These are phyloP conservation scores for Plasmodium billcollinsi DNA, from an alignment of 169 alveolate species.

Conservation along the genomic window DNA sequence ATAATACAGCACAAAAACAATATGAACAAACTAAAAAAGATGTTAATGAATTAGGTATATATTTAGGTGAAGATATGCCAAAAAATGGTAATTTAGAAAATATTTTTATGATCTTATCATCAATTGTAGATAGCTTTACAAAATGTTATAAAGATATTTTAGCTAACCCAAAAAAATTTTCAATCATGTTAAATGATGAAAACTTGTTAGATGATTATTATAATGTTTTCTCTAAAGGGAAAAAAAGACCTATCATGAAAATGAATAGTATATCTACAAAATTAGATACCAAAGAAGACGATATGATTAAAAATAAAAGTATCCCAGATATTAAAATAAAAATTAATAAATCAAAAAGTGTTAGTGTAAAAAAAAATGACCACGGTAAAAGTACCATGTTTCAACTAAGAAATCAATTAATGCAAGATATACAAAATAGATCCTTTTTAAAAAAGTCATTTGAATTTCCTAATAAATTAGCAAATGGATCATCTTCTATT, in stretches of 20 bases:
- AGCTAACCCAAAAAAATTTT: constrained; percentile 62
- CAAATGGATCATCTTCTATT: neutral
- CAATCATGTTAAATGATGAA: constrained; percentile 70
- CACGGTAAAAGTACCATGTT: constrained; percentile 33
- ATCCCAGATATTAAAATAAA: neutral
- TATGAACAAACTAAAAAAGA: constrained; percentile 68
- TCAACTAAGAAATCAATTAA: constrained; percentile 40
- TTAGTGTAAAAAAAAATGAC: constrained; percentile 17
- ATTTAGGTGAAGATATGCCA: constrained; percentile 72
- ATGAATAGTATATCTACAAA: neutral
- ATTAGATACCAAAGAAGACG: neutral
- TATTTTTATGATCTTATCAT: constrained; percentile 71
- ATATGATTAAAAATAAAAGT: neutral
- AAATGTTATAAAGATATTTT: constrained; percentile 74
- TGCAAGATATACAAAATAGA: constrained; percentile 44
- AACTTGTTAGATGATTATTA: constrained; percentile 67
- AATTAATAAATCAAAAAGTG: constrained; percentile 23
- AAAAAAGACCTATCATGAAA: constrained; percentile 12
- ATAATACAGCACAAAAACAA: constrained; percentile 12
- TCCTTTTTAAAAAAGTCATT: constrained; percentile 3
- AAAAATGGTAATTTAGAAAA: constrained; percentile 51
- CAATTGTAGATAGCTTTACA: constrained; percentile 65
- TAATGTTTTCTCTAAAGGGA: constrained; percentile 50
- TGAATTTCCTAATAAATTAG: neutral
- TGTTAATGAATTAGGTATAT: constrained; percentile 52